phyloP scores from a whole-genome alignment of 2,329 filamentous ascomycete species.

The Clarireedia homoeocarpa region DNA sequence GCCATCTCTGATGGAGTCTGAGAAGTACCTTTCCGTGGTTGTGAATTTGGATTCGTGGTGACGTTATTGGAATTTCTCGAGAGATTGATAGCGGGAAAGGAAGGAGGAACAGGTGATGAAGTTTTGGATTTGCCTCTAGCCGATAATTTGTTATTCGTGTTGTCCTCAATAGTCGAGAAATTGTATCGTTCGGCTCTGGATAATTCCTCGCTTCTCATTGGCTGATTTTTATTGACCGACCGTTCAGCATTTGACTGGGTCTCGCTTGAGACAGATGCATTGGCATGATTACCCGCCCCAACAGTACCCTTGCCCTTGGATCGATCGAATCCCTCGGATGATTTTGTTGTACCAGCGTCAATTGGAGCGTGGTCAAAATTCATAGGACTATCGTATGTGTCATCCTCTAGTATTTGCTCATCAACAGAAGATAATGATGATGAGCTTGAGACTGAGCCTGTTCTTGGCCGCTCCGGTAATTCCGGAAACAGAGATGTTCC shows the following conservation, averaged over 20 bases:
- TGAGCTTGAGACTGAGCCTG: slow-evolving; percentile 26
- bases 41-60: slow-evolving; percentile 2
- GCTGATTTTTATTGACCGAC: slow-evolving; percentile 16
- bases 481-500: slow-evolving; percentile 3
- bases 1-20: slow-evolving; percentile 9
- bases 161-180: slow-evolving; percentile 18
- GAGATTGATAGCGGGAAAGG: slow-evolving; percentile 13
- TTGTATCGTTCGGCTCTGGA: slow-evolving; percentile 23
- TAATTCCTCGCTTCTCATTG: slow-evolving; percentile 20
- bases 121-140: slow-evolving; percentile 7
- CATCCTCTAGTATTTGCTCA: slow-evolving; percentile 21
- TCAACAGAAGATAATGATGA: slow-evolving; percentile 33
- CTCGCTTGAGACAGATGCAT: slow-evolving; percentile 24
- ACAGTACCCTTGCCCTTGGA: slow-evolving; percentile 6
- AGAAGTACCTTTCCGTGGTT: not conserved
- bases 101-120: slow-evolving; percentile 12
- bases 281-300: slow-evolving; percentile 1
- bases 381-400: slow-evolving; percentile 6
- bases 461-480: slow-evolving; percentile 12
- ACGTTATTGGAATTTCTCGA: slow-evolving; percentile 9
- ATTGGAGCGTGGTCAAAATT: slow-evolving; percentile 9
- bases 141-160: slow-evolving; percentile 8
- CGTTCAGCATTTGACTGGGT: slow-evolving; percentile 14
- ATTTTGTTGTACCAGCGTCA: slow-evolving; percentile 6
- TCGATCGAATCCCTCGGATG: not conserved